A percentile compares a stretch with the other conserved stretches of the same genome.
These are phyloP conservation scores for Thelonectria olida DNA, from an alignment of 2,329 filamentous ascomycete genomes.

Conservation along the genomic window DNA sequence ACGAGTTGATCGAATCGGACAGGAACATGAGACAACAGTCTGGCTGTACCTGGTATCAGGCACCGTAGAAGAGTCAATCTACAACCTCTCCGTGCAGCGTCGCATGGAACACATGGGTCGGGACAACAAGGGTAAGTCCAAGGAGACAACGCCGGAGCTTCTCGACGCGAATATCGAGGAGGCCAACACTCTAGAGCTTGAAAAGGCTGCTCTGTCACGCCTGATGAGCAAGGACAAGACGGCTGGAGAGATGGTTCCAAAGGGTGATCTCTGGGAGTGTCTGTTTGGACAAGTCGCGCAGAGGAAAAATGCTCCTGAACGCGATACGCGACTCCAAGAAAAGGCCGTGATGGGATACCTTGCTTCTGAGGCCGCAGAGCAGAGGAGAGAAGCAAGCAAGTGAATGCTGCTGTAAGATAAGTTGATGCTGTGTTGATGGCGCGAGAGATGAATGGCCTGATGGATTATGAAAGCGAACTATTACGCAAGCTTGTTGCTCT, in stretches of 20 bases:
- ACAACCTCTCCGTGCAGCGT: constrained; percentile 82
- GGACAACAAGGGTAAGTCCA: constrained; percentile 49
- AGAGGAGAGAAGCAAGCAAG: constrained; percentile 36
- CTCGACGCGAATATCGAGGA: constrained; percentile 75
- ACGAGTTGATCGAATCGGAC: constrained; percentile 93
- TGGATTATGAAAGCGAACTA: too few species aligned
- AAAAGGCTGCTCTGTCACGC: constrained; percentile 74
- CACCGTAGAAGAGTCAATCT: constrained; percentile 92
- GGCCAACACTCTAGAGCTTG: constrained; percentile 85
- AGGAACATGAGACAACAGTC: constrained; percentile 86
- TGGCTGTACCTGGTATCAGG: constrained; percentile 95
- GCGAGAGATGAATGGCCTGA: background rate
- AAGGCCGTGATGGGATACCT: constrained; percentile 53
- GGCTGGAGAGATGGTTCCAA: constrained; percentile 81
- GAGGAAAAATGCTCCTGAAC: constrained; percentile 30
- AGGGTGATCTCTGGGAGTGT: constrained; percentile 87
- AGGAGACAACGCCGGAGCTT: constrained; percentile 54
- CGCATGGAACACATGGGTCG: constrained; percentile 79
- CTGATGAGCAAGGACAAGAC: constrained; percentile 75
- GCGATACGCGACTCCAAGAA: constrained; percentile 43
- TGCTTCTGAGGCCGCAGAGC: constrained; percentile 56
- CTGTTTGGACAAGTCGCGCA: constrained; percentile 73
- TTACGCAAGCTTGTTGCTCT: too few species aligned
- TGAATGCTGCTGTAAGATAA: background rate
- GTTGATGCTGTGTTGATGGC: background rate